Evolutionary conservation across 805 yeast genomes (phyloP), one percentile per base, ranked within the genome.

Genomic region (Candida michaelii): DNA sequence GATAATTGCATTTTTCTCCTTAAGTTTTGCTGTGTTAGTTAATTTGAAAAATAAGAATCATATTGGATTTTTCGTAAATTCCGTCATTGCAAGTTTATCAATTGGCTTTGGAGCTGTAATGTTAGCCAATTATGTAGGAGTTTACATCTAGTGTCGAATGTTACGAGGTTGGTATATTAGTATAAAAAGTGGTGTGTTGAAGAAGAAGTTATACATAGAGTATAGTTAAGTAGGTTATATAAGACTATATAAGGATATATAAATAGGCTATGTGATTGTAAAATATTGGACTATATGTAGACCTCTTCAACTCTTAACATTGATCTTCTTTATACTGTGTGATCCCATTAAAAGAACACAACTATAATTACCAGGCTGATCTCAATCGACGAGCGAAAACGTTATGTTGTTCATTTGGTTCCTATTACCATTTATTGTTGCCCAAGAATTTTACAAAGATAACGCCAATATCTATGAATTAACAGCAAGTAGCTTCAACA

Each of bases 401-500:
- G 27, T 4, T 17, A 44, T 44, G 44, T 36, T 36, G 18, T 31
- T 41, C 27, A 5, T 27, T 36, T 31, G 27, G 25, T 25, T 38
- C 7, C 31, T 44, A 12, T 3, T 43, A 12, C 30, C 37, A 1
- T 33, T 45, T 19, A 38, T 38, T 5, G 14, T 29, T 21, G 40
- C 40, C 17, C 30, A 31, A 16, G 49, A 43, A 8, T 47, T 49
- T 23, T 79, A 79, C 44, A 56, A 57, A n/a, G 42, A 55, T 3
- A 66, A 71, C 32, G 49, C 57, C 11, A 66, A 79, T 34, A 76
- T 85, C 3, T 63, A 75, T 39, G 89, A 83, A 52, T 63, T 85
- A 30, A 71, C 74, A 16, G 65, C 81, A 2, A 51, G 69, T 12
- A 82, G 70, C 40, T 89, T 89, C 56, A 80, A 83, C 47, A 75